Percentiles rank a stretch among this genome's conserved stretches.
These are phyloP conservation scores for Epichloe sp. DNA, from an alignment of 2,329 filamentous ascomycete genomes.

Conservation along the genomic window DNA sequence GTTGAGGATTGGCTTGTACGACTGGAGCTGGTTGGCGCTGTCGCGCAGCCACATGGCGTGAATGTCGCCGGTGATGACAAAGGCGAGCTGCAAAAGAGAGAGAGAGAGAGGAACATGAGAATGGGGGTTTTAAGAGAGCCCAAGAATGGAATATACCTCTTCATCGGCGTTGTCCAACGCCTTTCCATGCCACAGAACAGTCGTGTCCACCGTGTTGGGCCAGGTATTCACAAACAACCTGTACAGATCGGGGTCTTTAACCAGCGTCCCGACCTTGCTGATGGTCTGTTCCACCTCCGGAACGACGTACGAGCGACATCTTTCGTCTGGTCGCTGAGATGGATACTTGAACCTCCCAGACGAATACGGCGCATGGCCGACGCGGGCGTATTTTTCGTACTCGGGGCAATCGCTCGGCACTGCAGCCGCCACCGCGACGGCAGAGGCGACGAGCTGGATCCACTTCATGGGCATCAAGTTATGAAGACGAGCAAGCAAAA, in stretches of 20 bases:
- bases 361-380: slow-evolving; percentile 56
- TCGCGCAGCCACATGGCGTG: slow-evolving; percentile 91
- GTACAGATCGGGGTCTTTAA: slow-evolving; percentile 65
- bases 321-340: slow-evolving; percentile 61
- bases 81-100: slow-evolving; percentile 41
- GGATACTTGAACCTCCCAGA: slow-evolving; percentile 64
- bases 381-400: slow-evolving; percentile 21
- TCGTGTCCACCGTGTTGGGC: slow-evolving; percentile 64
- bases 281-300: slow-evolving; percentile 67
- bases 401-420: slow-evolving; percentile 19
- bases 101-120: background rate
- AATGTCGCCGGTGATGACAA: slow-evolving; percentile 78
- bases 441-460: slow-evolving; percentile 18
- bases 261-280: slow-evolving; percentile 47
- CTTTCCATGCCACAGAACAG: slow-evolving; percentile 53
- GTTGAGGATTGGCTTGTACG: slow-evolving; percentile 53
- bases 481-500: background rate
- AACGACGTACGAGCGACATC: slow-evolving; percentile 73
- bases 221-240: slow-evolving; percentile 60
- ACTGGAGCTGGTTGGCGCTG: slow-evolving; percentile 68
- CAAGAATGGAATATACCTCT: slow-evolving; percentile 27
- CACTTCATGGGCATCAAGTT: background rate
- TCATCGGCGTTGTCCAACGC: slow-evolving; percentile 43
- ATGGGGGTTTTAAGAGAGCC: too few species aligned
- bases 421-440: slow-evolving; percentile 12